Evolutionary conservation across 768 basidiomycete species (phyloP), one percentile per base, ranked within the genome.

Genomic region (Strobilomyces dryophilus): DNA sequence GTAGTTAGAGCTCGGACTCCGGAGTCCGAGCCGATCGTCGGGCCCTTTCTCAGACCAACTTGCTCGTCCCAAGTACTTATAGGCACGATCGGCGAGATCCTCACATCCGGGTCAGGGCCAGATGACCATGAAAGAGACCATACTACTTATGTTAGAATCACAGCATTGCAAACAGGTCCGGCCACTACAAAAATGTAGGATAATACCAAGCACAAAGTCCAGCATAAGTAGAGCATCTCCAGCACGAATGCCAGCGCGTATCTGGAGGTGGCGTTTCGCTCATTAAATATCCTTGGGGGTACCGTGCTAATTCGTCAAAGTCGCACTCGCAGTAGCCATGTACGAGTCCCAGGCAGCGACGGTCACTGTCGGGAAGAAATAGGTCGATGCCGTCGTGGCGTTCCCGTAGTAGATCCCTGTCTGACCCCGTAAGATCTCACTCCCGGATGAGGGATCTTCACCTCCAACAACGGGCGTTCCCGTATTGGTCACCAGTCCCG

Each of bases 331-430:
- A 2, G 32, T 47, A 3, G 55, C 34, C 5, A 83, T 76, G 58
- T 80, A 84, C 5, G 71, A 62, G n/a, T 74, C 61, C 83, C 83
- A 85, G 2, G 83, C 81, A 2, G 72, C 76, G 29, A 79, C 73
- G 0, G 81, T 85, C 3, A 76, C 80, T 1, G 73, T 63, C 0
- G 83, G 83, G 62, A 77, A 81, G 17, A 79, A 64, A 57, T 77
- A 81, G 2, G 75, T 82, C 14, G 78, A 81, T 34, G 73, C 71
- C 0, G 76, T 76, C 3, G 76, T 73, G 1, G 71, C 70, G 0
- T 72, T 64, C 3, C 82, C 83, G 46, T 80, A 79, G 56, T 74
- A 79, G 31, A 89, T 79, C 12, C 72, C 82, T 31, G 78, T 73
- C 40, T 74, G 72, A 14, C 84, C 84, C 4, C 75, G 77, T 43